Evolutionary conservation across 306 rosid genomes (phyloP).

Genomic region (Vachellia pachyceras): DNA sequence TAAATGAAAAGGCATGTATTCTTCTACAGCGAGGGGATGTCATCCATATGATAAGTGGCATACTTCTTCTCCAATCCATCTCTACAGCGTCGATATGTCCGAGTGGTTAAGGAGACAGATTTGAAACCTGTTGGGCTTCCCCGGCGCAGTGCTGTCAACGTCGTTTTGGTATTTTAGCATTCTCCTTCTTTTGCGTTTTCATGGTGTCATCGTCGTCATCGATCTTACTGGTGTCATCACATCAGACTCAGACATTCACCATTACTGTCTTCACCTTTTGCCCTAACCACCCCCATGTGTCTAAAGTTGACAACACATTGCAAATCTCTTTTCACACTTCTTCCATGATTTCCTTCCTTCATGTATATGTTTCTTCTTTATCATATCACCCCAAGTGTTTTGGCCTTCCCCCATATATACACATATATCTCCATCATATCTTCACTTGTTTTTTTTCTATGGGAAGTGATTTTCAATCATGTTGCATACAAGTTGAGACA

Average conservation of each 20-base stretch:
- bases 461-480: no score
- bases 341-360: background rate
- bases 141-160: slow-evolving; percentile 23
- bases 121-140: slow-evolving; percentile 19
- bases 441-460: background rate
- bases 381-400: background rate
- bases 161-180: background rate
- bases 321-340: background rate
- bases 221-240: background rate
- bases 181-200: background rate
- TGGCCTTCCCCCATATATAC: background rate
- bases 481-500: background rate
- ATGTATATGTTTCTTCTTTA: background rate
- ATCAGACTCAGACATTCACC: no score
- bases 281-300: background rate
- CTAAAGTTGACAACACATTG: background rate
- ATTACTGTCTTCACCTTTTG: background rate
- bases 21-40: no score
- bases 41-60: no score
- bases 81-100: background rate
- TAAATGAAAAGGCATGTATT: no score
- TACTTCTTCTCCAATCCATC: no score
- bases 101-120: slow-evolving; percentile 25
- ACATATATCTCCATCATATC: background rate
- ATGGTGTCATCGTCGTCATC: background rate